Base-by-base conservation (phyloP, 768 basidiomycete genomes). In the Agaricus subrufescens region DNA sequence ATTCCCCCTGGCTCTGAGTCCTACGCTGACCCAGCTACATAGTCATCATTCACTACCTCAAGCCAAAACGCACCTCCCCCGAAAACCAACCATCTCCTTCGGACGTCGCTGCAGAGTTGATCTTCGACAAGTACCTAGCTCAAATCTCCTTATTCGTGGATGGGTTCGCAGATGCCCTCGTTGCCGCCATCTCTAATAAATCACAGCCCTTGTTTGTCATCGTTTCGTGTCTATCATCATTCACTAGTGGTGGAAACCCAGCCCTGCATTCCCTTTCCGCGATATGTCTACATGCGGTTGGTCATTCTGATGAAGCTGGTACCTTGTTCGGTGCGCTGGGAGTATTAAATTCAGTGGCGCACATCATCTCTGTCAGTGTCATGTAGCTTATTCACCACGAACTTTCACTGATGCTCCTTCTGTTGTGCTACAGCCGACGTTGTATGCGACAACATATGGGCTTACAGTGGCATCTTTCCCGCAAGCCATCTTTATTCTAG, bases 251-350 rank as follows among this genome's bases (percentile, higher is more conserved):
- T 3, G 79, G 85, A 12, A 78, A 81, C 53, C 89, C 90, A 7
- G 78, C 86, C 0, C 66, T 82, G 50, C 85, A 90, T 58, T 88
- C 86, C n/a, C 74, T 92, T 8, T 77, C 75, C 14, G 89, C 87
- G 0, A 73, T 91, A 4, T 87, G 82, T 61, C 75, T 88, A n/a
- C 81, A 79, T 63, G 78, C 77, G 4, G 73, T 72, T 66, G 75
- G 78, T 38, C 66, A 64, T 51, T 71, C 74, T 51, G 68, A 71
- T 23, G 75, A 80, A 58, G 74, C 75, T 5, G 89, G 89, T 0
- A 76, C 81, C 23, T 64, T 91, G 38, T 89, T 91, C 53, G 88
- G 88, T 12, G 87, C 87, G 1, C 72, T 91, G 54, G 84, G 86
- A 2, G 80, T 88, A 14, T 65, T 91, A 43, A 80, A 83, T 52